Percentiles rank a stretch among this genome's conserved stretches.
Evolutionary conservation across 805 yeast species (phyloP).

Genomic region (Candida succiphila): DNA sequence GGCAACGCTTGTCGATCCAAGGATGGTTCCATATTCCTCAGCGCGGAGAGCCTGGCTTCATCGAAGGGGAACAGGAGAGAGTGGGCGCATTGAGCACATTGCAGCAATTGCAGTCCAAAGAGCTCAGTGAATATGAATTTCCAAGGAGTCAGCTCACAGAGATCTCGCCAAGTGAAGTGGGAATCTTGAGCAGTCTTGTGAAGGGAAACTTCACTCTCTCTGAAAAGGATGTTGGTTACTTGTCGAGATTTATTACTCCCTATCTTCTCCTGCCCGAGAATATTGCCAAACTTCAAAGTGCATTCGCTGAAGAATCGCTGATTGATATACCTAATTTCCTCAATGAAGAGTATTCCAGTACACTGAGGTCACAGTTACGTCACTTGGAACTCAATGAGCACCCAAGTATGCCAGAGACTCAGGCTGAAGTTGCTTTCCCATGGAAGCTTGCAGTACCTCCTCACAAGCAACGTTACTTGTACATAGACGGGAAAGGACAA

Average conservation of each 20-base stretch:
- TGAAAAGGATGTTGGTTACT: slow-evolving; percentile 35
- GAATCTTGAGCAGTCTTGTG: slow-evolving; percentile 12
- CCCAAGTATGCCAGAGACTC: slow-evolving; percentile 42
- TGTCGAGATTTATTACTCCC: slow-evolving; percentile 47
- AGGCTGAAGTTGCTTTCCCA: slow-evolving; percentile 50
- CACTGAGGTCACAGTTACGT: slow-evolving; percentile 38
- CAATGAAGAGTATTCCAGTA: slow-evolving; percentile 39
- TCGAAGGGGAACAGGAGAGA: slow-evolving; percentile 73
- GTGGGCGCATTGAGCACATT: slow-evolving; percentile 69
- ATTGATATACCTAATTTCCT: slow-evolving; percentile 59
- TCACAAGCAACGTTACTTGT: slow-evolving; percentile 81
- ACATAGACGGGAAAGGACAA: slow-evolving; percentile 55
- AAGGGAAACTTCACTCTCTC: slow-evolving; percentile 17
- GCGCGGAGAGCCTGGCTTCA: slow-evolving; percentile 77
- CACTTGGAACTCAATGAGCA: slow-evolving; percentile 47
- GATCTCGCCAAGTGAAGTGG: slow-evolving; percentile 13
- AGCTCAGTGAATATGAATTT: slow-evolving; percentile 68
- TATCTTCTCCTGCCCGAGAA: slow-evolving; percentile 31
- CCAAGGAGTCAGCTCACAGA: slow-evolving; percentile 44
- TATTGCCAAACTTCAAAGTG: slow-evolving; percentile 31
- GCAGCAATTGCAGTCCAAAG: slow-evolving; percentile 69
- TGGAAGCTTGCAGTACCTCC: slow-evolving; percentile 94
- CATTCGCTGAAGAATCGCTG: slow-evolving; percentile 60
- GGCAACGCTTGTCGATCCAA: slow-evolving; percentile 84
- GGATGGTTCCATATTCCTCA: slow-evolving; percentile 99